These are phyloP conservation scores for Thermoascus crustaceus DNA, from an alignment of 2,329 filamentous ascomycete species.

Conservation along the genomic window DNA sequence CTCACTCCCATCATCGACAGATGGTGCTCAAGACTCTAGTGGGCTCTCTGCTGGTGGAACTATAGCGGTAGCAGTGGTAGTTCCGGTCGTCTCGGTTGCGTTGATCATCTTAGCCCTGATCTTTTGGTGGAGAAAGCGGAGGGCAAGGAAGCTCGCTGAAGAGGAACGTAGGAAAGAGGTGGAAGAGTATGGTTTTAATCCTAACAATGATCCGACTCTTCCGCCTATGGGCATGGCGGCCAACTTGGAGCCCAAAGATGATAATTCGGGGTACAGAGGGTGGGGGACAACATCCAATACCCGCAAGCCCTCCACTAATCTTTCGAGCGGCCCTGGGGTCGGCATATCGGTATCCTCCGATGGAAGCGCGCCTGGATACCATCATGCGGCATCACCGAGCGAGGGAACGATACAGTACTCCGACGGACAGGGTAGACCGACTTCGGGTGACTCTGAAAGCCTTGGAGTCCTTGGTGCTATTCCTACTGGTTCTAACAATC, in stretches of 20 bases:
- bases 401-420: slow-evolving; percentile 52
- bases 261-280: slow-evolving; percentile 74
- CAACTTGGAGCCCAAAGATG: slow-evolving; percentile 53
- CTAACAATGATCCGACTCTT: slow-evolving; percentile 86
- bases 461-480: slow-evolving; percentile 67
- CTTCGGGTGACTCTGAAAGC: slow-evolving; percentile 67
- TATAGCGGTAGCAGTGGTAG: slow-evolving; percentile 87
- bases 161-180: slow-evolving; percentile 91
- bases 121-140: slow-evolving; percentile 82
- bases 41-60: slow-evolving; percentile 50
- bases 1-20: slow-evolving; percentile 18
- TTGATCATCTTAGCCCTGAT: slow-evolving; percentile 67
- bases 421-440: slow-evolving; percentile 52
- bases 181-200: slow-evolving; percentile 94
- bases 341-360: slow-evolving; percentile 65
- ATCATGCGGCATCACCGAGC: slow-evolving; percentile 53
- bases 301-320: slow-evolving; percentile 79
- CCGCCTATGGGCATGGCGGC: slow-evolving; percentile 46
- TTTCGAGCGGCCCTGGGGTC: slow-evolving; percentile 60
- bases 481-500: slow-evolving; percentile 58
- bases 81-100: slow-evolving; percentile 83
- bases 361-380: slow-evolving; percentile 48
- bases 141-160: slow-evolving; percentile 73
- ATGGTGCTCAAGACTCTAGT: slow-evolving; percentile 16
- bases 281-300: slow-evolving; percentile 78